Evolutionary conservation across 2,329 filamentous ascomycete genomes (phyloP).

Genomic region (Bipolaris bicolor): DNA sequence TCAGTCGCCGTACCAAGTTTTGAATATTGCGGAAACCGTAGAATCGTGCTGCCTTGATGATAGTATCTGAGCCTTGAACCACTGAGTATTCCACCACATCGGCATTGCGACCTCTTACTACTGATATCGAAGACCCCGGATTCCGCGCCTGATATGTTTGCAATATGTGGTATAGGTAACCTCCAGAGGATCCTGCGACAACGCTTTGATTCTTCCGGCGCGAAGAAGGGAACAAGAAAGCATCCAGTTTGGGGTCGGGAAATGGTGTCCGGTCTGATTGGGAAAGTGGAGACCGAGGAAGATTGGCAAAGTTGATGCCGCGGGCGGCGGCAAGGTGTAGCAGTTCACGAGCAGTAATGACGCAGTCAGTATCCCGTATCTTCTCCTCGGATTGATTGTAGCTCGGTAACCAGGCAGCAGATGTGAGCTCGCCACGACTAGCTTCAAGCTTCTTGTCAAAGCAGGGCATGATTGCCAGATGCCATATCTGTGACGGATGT

Average conservation of each 20-base stretch:
- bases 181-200: slow-evolving; percentile 80
- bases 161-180: slow-evolving; percentile 85
- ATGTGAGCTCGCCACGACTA: slow-evolving; percentile 88
- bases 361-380: slow-evolving; percentile 91
- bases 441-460: slow-evolving; percentile 99
- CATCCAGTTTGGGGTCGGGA: slow-evolving; percentile 72
- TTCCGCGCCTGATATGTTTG: slow-evolving; percentile 73
- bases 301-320: slow-evolving; percentile 73
- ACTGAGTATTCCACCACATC: slow-evolving; percentile 89
- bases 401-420: slow-evolving; percentile 68
- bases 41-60: slow-evolving; percentile 70
- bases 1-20: slow-evolving; percentile 90
- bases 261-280: slow-evolving; percentile 62
- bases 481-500: slow-evolving; percentile 83
- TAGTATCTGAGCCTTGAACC: slow-evolving; percentile 53
- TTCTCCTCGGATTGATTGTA: slow-evolving; percentile 30
- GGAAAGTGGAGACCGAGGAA: slow-evolving; percentile 66
- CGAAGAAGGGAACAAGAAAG: slow-evolving; percentile 71
- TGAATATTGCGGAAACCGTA: slow-evolving; percentile 99
- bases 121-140: slow-evolving; percentile 73
- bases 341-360: slow-evolving; percentile 95
- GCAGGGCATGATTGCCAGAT: slow-evolving; percentile 95
- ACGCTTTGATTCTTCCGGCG: slow-evolving; percentile 52
- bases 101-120: slow-evolving; percentile 79
- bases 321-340: slow-evolving; percentile 86